Evolutionary conservation across 345 rosid genomes (phyloP), one percentile per base, ranked within the genome.

Genomic region (Eutrema heterophyllum): DNA sequence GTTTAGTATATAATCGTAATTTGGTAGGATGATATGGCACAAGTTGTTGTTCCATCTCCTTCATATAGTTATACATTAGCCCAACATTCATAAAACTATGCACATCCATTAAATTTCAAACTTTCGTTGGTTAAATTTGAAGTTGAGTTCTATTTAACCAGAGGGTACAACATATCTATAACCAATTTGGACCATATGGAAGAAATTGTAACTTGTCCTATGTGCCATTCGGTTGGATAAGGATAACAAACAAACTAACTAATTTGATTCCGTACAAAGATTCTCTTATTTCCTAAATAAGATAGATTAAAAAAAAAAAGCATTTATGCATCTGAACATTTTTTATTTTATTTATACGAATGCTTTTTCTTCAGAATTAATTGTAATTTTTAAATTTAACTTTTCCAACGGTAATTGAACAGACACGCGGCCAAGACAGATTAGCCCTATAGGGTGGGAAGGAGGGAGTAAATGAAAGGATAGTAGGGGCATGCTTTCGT

Each of bases 401-500:
- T 1, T 30, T 26, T 6, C 6, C 40, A 15, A 60, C 33, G 49
- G 41, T 16, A 48, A 18, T 7, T 2, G 66, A 44, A 21, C 7
- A 6, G 72, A 66, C 78, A 65, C 52, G 78, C 8, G 67, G 61
- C 32, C 0, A 45, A 21, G 67, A 55, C 70, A 73, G 36, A 38
- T 57, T n/a, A 48, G 73, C 24, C 60, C 40, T n/a, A 33, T 30
- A 30, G 33, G 33, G 30, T 52, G 16, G 29, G 9, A 43, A 50
- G 27, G 40, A 13, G 45, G 15, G 13, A 45, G 26, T 5, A 33
- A 56, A 56, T 44, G 67, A 39, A 50, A 62, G 41, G 1, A 8
- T 2, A 10, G 39, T 44, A 26, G 74, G 65, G 80, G 87, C 80
- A 75, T 24, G 9, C 0, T 1, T 1, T 43, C 30, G 96, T 88